phyloP scores from a whole-genome alignment of 768 basidiomycete species.

The Termitomyces sp. region DNA sequence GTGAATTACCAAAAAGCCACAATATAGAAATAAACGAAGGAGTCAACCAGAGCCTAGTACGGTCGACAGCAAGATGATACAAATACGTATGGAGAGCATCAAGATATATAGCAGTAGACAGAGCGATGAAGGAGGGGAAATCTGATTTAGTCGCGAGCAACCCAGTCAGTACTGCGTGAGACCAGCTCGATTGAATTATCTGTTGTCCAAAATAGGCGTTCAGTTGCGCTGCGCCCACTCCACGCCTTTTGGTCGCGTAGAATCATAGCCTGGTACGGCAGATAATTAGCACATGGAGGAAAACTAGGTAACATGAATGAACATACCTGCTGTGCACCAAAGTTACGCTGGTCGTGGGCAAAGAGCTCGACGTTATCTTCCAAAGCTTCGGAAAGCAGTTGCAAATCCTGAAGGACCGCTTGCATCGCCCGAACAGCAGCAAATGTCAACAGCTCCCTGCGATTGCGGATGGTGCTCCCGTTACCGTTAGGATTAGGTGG shows the following conservation, averaged over 20 bases:
- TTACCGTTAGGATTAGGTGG: slow-evolving; percentile 41
- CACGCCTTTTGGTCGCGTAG: slow-evolving; percentile 94
- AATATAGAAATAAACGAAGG: background rate
- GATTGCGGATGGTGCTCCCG: slow-evolving; percentile 59
- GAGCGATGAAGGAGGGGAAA: slow-evolving; percentile 1
- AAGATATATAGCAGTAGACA: slow-evolving; percentile 16
- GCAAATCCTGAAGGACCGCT: slow-evolving; percentile 84
- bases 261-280: slow-evolving; percentile 77
- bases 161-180: slow-evolving; percentile 84
- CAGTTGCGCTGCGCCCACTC: slow-evolving; percentile 89
- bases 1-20: slow-evolving; percentile 12
- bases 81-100: slow-evolving; percentile 16
- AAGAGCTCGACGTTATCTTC: slow-evolving; percentile 92
- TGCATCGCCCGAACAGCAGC: slow-evolving; percentile 78
- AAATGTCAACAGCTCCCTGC: slow-evolving; percentile 75
- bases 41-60: slow-evolving; percentile 6
- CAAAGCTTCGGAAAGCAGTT: slow-evolving; percentile 80
- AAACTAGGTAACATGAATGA: background rate
- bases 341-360: slow-evolving; percentile 91
- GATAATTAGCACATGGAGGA: background rate
- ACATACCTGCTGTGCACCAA: slow-evolving; percentile 93
- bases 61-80: slow-evolving; percentile 16
- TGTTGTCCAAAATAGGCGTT: slow-evolving; percentile 89
- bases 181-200: slow-evolving; percentile 89
- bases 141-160: slow-evolving; percentile 57